phyloP scores from a whole-genome alignment of 1,284 basidiomycete species.

The Dichomitus squalens region DNA sequence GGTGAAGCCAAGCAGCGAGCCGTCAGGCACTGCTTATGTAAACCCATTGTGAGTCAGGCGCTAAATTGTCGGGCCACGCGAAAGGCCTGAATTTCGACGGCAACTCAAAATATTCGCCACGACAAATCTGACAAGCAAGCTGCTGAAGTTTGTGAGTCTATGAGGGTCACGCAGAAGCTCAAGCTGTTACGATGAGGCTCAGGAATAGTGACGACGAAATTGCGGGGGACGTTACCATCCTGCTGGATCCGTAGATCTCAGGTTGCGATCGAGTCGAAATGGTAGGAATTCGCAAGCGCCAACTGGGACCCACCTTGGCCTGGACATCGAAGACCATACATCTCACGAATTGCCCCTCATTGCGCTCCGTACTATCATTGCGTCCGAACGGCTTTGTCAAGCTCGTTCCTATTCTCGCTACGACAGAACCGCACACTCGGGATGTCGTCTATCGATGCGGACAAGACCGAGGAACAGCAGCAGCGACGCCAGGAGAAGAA shows the following conservation, averaged over 20 bases:
- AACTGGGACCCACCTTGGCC: background rate
- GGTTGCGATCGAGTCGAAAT: background rate
- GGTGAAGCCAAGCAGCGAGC: background rate
- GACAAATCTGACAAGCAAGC: too few relatives aligned
- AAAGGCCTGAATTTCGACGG: too few relatives aligned
- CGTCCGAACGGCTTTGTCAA: background rate
- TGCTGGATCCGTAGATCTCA: background rate
- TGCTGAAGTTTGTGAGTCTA: too few relatives aligned
- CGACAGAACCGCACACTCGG: background rate
- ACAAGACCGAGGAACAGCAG: background rate
- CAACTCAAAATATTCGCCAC: too few relatives aligned
- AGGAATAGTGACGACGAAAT: background rate
- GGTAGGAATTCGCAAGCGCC: background rate
- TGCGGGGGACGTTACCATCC: background rate
- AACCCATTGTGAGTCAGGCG: background rate
- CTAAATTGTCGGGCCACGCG: too few relatives aligned
- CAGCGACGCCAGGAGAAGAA: constrained; percentile 7
- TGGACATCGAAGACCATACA: background rate
- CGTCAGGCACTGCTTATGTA: background rate
- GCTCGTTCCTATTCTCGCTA: background rate
- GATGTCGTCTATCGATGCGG: background rate
- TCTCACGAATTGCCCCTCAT: background rate
- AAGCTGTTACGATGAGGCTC: too few relatives aligned
- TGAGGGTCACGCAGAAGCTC: too few relatives aligned
- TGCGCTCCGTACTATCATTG: background rate